Conservation (phyloP, 169 alveolate species). For the Cryptosporidium ryanae region DNA sequence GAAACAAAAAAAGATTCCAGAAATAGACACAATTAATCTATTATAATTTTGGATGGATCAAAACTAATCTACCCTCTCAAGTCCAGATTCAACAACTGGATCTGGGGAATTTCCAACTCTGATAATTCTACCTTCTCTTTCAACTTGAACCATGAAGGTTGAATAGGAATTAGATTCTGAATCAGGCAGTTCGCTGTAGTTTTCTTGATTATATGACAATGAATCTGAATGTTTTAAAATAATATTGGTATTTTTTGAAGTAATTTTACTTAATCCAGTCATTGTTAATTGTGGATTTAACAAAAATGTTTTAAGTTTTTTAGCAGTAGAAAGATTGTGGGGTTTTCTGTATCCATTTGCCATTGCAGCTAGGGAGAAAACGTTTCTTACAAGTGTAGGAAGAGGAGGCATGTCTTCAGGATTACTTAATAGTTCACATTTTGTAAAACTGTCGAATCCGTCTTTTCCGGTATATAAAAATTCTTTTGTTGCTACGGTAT, state of each 20-base stretch:
- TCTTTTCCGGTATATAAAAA: slow-evolving; percentile 75
- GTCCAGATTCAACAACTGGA: slow-evolving; percentile 60
- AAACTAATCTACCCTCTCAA: slow-evolving; percentile 65
- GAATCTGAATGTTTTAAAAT: slow-evolving; percentile 2
- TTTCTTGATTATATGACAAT: slow-evolving; percentile 17
- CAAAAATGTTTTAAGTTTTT: slow-evolving; percentile 74
- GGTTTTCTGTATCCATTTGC: slow-evolving; percentile 82
- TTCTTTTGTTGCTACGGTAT: slow-evolving; percentile 77
- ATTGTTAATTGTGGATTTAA: slow-evolving; percentile 59
- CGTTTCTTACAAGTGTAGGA: slow-evolving; percentile 81
- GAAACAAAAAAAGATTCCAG: slow-evolving; percentile 51
- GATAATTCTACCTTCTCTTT: slow-evolving; percentile 70
- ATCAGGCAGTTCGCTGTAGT: not conserved
- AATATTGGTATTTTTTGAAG: slow-evolving; percentile 27
- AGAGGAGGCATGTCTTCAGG: slow-evolving; percentile 81
- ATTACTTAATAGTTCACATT: slow-evolving; percentile 78
- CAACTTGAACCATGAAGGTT: slow-evolving; percentile 57
- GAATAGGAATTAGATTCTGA: not conserved
- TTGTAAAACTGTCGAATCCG: slow-evolving; percentile 64
- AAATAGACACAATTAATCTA: not conserved
- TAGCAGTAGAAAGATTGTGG: slow-evolving; percentile 78
- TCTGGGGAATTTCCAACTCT: slow-evolving; percentile 58
- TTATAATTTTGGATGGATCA: not conserved
- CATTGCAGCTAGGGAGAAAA: slow-evolving; percentile 79
- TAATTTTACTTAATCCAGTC: slow-evolving; percentile 42